A percentile compares a stretch with the other conserved stretches of the same genome.
phyloP scores from a whole-genome alignment of 2,329 filamentous ascomycete species.

The Fusarium haematococcum region DNA sequence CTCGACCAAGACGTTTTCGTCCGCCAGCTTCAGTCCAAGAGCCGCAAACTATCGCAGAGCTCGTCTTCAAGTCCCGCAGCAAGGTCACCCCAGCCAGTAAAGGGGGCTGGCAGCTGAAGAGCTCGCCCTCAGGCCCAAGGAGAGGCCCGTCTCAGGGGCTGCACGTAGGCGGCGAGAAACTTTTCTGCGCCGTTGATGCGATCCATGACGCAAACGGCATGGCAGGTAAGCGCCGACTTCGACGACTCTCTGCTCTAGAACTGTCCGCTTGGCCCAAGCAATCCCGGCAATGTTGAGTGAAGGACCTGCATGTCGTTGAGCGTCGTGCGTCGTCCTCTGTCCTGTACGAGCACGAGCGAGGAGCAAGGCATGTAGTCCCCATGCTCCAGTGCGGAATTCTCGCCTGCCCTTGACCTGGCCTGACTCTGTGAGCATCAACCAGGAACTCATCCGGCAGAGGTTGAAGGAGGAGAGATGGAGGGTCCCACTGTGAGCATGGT shows the following conservation, averaged over 20 bases:
- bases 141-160: conserved; percentile 9
- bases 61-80: conserved; percentile 7
- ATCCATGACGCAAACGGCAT: conserved; percentile 11
- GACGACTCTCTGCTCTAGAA: background rate
- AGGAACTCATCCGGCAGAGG: conserved; percentile 4
- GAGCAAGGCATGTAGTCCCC: background rate
- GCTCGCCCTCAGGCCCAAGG: background rate
- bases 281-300: background rate
- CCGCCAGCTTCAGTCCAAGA: background rate
- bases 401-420: background rate
- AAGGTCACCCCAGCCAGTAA: conserved; percentile 7
- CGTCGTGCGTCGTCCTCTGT: background rate
- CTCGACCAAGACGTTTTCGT: background rate
- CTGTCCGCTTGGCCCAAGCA: conserved; percentile 1
- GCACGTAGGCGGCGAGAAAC: conserved; percentile 24
- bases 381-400: conserved; percentile 12
- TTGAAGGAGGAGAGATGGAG: conserved; percentile 2
- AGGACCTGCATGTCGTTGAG: conserved; percentile 1
- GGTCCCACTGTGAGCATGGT: conserved; percentile 8
- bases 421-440: conserved; percentile 10
- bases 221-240: conserved; percentile 16
- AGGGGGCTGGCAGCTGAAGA: conserved; percentile 10
- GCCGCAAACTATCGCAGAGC: background rate
- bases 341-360: background rate
- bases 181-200: conserved; percentile 25